These are phyloP conservation scores for Malassezia equina DNA, from an alignment of 1,284 basidiomycete species.

Conservation along the genomic window DNA sequence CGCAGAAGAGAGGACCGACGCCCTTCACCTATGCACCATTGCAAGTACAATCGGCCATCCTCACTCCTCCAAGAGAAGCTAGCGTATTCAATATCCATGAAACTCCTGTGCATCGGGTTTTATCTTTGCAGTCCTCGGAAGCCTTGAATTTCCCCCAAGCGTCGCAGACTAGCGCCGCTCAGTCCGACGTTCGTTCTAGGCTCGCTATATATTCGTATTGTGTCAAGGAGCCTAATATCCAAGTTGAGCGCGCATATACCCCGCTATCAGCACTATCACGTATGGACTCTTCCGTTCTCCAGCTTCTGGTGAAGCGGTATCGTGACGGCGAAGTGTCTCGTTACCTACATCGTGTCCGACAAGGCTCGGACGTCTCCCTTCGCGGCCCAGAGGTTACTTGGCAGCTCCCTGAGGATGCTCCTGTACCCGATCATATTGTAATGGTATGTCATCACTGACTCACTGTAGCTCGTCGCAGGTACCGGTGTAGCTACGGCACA, in stretches of 20 bases:
- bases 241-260: slow-evolving; percentile 20
- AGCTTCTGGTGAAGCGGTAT: slow-evolving; percentile 17
- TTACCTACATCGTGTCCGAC: slow-evolving; percentile 12
- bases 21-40: neutral
- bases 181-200: neutral
- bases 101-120: neutral
- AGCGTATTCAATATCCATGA: neutral
- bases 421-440: slow-evolving; percentile 9
- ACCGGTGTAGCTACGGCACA: slow-evolving; percentile 16
- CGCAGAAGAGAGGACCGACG: neutral
- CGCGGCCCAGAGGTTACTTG: slow-evolving; percentile 18
- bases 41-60: neutral
- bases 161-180: neutral
- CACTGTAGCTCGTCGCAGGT: slow-evolving; percentile 13
- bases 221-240: slow-evolving; percentile 17
- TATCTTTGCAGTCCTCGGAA: neutral
- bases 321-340: slow-evolving; percentile 17
- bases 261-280: slow-evolving; percentile 4
- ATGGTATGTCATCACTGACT: slow-evolving; percentile 10
- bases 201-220: slow-evolving; percentile 13
- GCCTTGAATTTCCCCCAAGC: neutral
- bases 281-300: neutral
- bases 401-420: neutral
- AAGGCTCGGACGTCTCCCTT: slow-evolving; percentile 5
- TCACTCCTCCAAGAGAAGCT: neutral